A percentile compares a stretch with the other conserved stretches of the same genome.
Conservation (phyloP, 1,284 basidiomycete species). For the Coniferiporia weirii region DNA sequence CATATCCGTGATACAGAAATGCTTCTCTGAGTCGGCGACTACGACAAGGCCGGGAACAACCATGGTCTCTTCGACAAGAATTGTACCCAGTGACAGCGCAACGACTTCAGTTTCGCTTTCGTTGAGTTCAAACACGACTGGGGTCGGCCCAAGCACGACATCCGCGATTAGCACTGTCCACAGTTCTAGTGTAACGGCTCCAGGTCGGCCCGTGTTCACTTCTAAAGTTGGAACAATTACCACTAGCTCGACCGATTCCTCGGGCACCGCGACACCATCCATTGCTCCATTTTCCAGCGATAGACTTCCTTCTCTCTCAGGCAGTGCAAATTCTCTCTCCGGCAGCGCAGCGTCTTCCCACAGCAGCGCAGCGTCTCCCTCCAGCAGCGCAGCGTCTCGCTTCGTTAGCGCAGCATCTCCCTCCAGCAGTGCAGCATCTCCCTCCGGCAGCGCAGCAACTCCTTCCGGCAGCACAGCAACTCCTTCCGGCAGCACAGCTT, state of each 20-base stretch:
- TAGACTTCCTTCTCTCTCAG: neutral
- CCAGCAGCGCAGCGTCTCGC: no score
- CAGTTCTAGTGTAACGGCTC: no score
- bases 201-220: no score
- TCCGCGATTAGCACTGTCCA: no score
- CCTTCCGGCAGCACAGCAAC: neutral
- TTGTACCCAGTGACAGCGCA: neutral
- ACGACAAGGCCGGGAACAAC: neutral
- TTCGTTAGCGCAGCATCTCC: no score
- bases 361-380: no score
- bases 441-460: no score
- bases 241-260: neutral
- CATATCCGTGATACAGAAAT: neutral
- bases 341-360: no score
- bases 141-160: neutral
- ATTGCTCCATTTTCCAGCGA: no score
- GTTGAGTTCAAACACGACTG: neutral
- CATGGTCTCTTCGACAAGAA: neutral
- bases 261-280: no score
- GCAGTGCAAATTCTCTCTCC: neutral
- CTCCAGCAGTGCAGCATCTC: no score
- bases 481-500: neutral
- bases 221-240: neutral
- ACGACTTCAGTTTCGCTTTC: neutral
- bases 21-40: constrained; percentile 1